Base-by-base conservation (phyloP, 306 rosid genomes). In the Glycine latifolia region DNA sequence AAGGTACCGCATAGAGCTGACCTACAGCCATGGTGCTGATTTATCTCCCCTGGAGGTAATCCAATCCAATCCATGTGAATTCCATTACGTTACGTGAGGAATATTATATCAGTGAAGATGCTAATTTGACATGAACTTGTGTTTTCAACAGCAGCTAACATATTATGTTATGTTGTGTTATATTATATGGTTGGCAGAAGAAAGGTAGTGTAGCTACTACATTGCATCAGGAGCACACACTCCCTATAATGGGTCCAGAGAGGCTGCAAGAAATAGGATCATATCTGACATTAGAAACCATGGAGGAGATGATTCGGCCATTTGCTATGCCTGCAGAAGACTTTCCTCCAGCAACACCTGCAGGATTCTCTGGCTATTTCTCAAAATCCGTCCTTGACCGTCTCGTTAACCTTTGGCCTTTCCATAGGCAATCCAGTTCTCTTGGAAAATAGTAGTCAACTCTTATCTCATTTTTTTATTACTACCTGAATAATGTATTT, bases 281-380 rank as follows among this genome's bases (percentile, higher is more conserved):
- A 2, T 95, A 85, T 89, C 92, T 92, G 44, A 91, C 98, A 26
- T 84, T 95, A 41, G 99, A 93, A 69, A 91, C 89, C 74, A 88
- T 93, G 97, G 99, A 95, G 84, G 87, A 52, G 81, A 91, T 95
- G 99, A 62, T 93, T 82, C 99, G 87, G 31, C 92, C 98, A n/a
- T 95, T 95, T 72, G 99, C 99, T 10, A 95, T 95, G 99, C 99
- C 99, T 37, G 98, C 97, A 0, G 99, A 95, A 88, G 99, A 95
- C 84, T 95, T 95, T 79, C 94, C 99, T 3, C 91, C 97, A 9
- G 88, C 94, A 58, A 85, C 89, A 55, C 99, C 98, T 8, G 94
- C 86, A 1, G 96, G 97, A 50, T 95, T 95, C 90, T 89, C 99
- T 0, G 98, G 97, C 77, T 95, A 95, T 82, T 95, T 95, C 90